Conservation (phyloP, 176 grass and related monocot genomes). For the Musa troglodytarum region DNA sequence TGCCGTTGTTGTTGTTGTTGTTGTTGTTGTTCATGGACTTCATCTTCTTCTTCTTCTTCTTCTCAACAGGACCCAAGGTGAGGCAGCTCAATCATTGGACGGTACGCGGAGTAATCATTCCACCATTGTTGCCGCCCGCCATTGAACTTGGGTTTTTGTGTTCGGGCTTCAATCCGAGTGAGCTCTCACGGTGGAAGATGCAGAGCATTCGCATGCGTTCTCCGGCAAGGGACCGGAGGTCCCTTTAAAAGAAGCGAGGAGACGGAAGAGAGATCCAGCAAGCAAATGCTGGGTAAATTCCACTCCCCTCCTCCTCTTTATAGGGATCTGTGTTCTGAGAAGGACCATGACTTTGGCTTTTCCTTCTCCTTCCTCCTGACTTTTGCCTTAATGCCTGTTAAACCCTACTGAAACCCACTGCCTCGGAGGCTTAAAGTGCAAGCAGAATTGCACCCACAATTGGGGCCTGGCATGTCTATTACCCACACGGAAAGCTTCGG, state of each 20-base stretch:
- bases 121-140: slow-evolving; percentile 34
- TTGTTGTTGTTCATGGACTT: slow-evolving; percentile 58
- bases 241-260: slow-evolving; percentile 95
- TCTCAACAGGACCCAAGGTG: slow-evolving; percentile 13
- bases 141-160: slow-evolving; percentile 49
- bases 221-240: slow-evolving; percentile 3
- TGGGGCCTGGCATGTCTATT: slow-evolving; percentile 4
- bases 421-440: slow-evolving; percentile 3
- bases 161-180: slow-evolving; percentile 9
- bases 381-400: slow-evolving; percentile 27
- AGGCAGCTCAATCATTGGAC: slow-evolving; percentile 73
- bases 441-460: neutral
- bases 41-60: slow-evolving; percentile 32
- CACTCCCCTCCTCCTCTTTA: slow-evolving; percentile 6
- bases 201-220: neutral
- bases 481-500: slow-evolving; percentile 15
- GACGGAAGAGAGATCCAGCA: slow-evolving; percentile 46
- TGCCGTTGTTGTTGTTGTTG: slow-evolving; percentile 30
- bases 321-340: slow-evolving; percentile 87
- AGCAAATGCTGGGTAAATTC: slow-evolving; percentile 47
- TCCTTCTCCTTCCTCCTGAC: slow-evolving; percentile 7
- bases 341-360: slow-evolving; percentile 22
- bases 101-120: slow-evolving; percentile 77
- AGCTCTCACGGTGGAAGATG: neutral
- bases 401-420: slow-evolving; percentile 13